Percentiles rank a stretch among this genome's conserved stretches.
These are phyloP conservation scores for Sonneratia caseolaris DNA, from an alignment of 345 rosid species.

Conservation along the genomic window DNA sequence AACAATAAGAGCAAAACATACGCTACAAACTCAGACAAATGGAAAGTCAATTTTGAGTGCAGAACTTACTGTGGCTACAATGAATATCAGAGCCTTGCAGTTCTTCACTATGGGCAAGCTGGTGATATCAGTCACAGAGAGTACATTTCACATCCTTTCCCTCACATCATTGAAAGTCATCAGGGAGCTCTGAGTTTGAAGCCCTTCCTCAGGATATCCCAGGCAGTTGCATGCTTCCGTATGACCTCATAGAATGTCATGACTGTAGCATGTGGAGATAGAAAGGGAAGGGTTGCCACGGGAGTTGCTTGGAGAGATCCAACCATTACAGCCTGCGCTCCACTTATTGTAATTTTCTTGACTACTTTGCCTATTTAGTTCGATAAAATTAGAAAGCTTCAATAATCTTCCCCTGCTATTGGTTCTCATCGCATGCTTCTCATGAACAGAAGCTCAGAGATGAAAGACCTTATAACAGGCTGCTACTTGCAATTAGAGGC, in stretches of 20 bases:
- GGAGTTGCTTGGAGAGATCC: slow-evolving; percentile 97
- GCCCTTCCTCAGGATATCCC: slow-evolving; percentile 95
- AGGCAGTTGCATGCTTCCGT: slow-evolving; percentile 79
- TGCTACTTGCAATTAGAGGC: background rate
- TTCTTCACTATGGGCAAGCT: slow-evolving; percentile 84
- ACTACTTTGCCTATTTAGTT: no score
- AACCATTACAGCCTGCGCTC: slow-evolving; percentile 97
- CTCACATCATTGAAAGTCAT: slow-evolving; percentile 89
- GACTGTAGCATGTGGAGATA: slow-evolving; percentile 92
- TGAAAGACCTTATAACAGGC: background rate
- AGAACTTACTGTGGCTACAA: slow-evolving; percentile 89
- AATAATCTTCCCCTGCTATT: no score
- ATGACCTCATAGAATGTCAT: slow-evolving; percentile 98
- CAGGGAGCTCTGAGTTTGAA: slow-evolving; percentile 49
- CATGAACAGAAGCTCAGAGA: no score
- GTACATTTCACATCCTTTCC: slow-evolving; percentile 79
- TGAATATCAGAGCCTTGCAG: slow-evolving; percentile 74
- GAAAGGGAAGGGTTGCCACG: slow-evolving; percentile 86
- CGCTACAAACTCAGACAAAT: background rate
- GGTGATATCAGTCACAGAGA: slow-evolving; percentile 94
- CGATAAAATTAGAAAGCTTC: no score
- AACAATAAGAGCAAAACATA: background rate
- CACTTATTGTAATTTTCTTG: slow-evolving; percentile 28
- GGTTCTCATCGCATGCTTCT: no score
- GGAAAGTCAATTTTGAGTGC: slow-evolving; percentile 5